Base-by-base conservation (phyloP, 2,329 filamentous ascomycete species). In the Colletotrichum orbiculare region DNA sequence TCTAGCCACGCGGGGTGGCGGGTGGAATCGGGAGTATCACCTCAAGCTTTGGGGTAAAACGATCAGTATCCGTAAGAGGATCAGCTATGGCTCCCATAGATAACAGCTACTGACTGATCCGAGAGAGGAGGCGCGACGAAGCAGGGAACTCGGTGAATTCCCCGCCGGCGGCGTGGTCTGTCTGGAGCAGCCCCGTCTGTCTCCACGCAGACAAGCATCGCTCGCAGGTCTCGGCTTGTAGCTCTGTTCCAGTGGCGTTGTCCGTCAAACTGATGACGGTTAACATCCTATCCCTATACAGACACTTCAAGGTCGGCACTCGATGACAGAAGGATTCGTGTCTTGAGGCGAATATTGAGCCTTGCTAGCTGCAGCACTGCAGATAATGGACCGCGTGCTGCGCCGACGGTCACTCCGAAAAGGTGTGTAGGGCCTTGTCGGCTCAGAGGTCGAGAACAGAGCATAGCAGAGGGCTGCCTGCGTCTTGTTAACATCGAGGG, bases 41-140 rank as follows among this genome's bases (percentile, higher is more conserved):
- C 58, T 65, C 62, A 65, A 65, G 52, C 62, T 15, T 65, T 61
- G 57, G 62, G 39, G 62, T 65, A 65, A 65, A 17, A 64, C 6
- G 34, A 53, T 58, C 13, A 25, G 25, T 25, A 25, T 17, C 17
- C 17, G 17, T 17, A 45, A 15, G 54, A 43, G 10, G 46, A 42
- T n/a, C 25, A 35, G 9, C 11, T 12, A 10, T n/a, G 49, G 56
- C 55, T 49, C 25, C 25, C 3, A 25, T 5, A 25, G 56, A 60
- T 34, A 49, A 54, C 60, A 64, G 55, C 60, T 48, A 64, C 15
- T 60, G 25, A 25, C 4, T 25, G 55, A 43, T 64, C 48, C 48
- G 54, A 48, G 38, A 59, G 47, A 50, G 57, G 10, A 12, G 47
- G 7, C 35, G 38, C 13, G 46, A 39, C 25, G 6, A 43, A 39